Evolutionary conservation across 805 yeast species (phyloP).

Genomic region (Wickerhamiella nectarea): DNA sequence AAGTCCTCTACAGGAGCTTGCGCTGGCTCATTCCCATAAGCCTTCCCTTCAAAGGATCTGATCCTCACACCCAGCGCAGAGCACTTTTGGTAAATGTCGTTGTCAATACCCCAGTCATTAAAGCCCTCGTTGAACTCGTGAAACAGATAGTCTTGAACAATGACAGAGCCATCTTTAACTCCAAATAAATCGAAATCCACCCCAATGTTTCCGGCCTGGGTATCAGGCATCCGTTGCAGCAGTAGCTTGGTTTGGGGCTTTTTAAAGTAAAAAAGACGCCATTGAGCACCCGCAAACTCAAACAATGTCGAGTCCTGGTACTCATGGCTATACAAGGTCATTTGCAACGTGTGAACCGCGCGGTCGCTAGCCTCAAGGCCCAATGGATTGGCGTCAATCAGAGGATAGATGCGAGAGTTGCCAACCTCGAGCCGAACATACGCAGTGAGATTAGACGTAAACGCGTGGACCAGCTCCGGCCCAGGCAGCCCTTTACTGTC

Average conservation of each 20-base stretch:
- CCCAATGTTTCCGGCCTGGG: not conserved
- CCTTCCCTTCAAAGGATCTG: not conserved
- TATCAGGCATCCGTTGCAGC: conserved; percentile 4
- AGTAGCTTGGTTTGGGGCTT: conserved; percentile 2
- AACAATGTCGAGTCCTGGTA: conserved; percentile 1
- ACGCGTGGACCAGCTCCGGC: not conserved
- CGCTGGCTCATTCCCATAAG: not conserved
- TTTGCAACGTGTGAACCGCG: not conserved
- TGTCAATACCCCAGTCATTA: conserved; percentile 3
- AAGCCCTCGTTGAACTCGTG: conserved; percentile 2
- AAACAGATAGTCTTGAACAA: not conserved
- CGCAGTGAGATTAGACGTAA: not conserved
- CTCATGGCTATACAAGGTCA: not conserved
- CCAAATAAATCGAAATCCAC: conserved; percentile 3
- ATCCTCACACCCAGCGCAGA: not conserved
- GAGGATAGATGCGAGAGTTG: not conserved
- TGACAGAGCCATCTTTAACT: not conserved
- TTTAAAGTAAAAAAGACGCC: not conserved
- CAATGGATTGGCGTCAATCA: not conserved
- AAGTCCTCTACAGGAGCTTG: no score
- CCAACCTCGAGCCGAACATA: conserved; percentile 5
- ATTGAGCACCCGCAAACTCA: conserved; percentile 2
- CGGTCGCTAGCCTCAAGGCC: not conserved
- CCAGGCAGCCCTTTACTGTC: not conserved
- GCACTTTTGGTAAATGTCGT: not conserved